Evolutionary conservation across 140 eudicot genomes (phyloP), one percentile per base, ranked within the genome.

Genomic region (Cichorium intybus): DNA sequence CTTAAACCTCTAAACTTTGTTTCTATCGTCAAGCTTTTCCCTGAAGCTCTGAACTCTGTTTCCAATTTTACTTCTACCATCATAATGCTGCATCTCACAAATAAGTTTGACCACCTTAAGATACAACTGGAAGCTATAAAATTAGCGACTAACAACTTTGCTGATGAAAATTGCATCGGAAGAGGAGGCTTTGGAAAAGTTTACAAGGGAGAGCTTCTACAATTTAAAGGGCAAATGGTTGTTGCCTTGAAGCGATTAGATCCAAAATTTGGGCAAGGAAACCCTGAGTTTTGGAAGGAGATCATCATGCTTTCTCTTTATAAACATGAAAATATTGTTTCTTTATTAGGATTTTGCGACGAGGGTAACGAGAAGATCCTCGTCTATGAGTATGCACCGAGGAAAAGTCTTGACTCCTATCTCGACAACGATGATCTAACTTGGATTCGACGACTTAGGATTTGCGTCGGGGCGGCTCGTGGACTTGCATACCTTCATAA

Each of bases 231-330:
- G 3, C 31, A 14, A 0, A 50, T 49, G 28, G 2, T 33, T 9
- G 71, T 66, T 22, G 71, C 71, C 21, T 12, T 51, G 33, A 66
- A 66, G 10, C 71, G 71, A 4, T 66, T 66, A 22, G 24, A 50
- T 66, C 61, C 34, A 6, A 26, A 4, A n/a, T 50, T 10, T 65
- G 50, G 71, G 12, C 60, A 50, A 51, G 60, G 71, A 2, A 23
- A 66, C 15, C 51, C 53, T 2, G 62, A 66, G 62, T 66, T 66
- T 24, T 66, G 72, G 72, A 66, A 52, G 35, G 62, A 66, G 61
- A 23, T 66, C 24, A 34, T 66, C 5, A 50, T 23, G 39, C 62
- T 66, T 35, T 34, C 72, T 17, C 39, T 3, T 4, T 66, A 35
- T 18, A 52, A 10, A 31, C 51, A 52, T 52, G 12, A 34, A 7